Evolutionary conservation across 331 rosid genomes (phyloP), one percentile per base, ranked within the genome.

Genomic region (Ulmus americana): DNA sequence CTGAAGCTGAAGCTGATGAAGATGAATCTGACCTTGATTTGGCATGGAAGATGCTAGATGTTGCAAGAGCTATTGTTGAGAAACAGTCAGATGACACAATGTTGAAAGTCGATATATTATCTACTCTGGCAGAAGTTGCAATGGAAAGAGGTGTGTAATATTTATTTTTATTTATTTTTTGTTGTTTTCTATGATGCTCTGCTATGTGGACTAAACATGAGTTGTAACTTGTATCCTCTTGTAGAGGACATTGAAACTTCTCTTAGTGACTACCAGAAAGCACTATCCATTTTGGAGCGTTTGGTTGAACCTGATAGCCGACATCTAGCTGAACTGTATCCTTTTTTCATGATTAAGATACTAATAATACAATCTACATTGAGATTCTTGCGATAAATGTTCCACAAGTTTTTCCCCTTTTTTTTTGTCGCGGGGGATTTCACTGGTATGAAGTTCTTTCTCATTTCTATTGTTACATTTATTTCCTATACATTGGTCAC

Each of bases 41-140:
- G 75, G 95, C 99, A 53, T 94, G 99, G 99, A 94, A 94, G 83
- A 94, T 87, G 95, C 91, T 94, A 40, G 99, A 94, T 76, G 72
- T 94, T 77, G 99, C 97, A 0, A 83, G 99, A 84, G 99, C 95
- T 61, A 94, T 94, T 68, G 89, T 73, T 65, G 99, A 94, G 70
- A 90, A 90, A 69, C 81, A 87, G 59, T 73, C 88, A 2, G 80
- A 57, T 58, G 81, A 90, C 52, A 87, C 97, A n/a, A 68, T 89
- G 82, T 95, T 87, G 79, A 88, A 87, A 44, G 97, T 94, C 40
- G 99, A 89, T 76, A 90, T 94, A 76, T 70, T 94, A 63, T 90
- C 97, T 55, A 75, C 97, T 62, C 73, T 94, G 79, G 99, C 88
- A 39, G 99, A 94, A 74, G 97, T 94, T 66, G 87, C 99, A 47